These are phyloP conservation scores for Globisporangium abappressorium DNA, from an alignment of 352 stramenopile species.

Conservation along the genomic window DNA sequence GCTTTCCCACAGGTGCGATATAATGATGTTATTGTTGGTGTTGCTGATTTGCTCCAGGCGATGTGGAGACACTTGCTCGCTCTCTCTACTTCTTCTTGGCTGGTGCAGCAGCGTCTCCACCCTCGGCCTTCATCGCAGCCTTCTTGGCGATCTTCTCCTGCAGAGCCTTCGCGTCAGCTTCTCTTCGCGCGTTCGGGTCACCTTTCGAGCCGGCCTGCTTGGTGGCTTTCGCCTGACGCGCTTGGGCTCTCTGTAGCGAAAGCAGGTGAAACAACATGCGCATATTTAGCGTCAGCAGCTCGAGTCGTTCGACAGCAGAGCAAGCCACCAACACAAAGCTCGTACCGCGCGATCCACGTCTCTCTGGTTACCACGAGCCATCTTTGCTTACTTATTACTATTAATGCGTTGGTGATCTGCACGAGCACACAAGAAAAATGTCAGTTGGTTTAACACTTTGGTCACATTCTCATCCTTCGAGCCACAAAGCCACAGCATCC, in stretches of 20 bases:
- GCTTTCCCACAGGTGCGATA: not conserved
- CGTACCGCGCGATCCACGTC: constrained; percentile 66
- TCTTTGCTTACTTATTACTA: constrained; percentile 15
- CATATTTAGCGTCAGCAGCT: not conserved
- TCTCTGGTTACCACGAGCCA: constrained; percentile 83
- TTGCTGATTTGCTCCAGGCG: not conserved
- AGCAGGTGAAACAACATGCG: not conserved
- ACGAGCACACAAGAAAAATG: not conserved
- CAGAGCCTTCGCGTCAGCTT: constrained; percentile 73
- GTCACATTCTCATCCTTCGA: not conserved
- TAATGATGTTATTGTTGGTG: constrained; percentile 10
- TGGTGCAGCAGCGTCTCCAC: constrained; percentile 24
- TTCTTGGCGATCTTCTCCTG: constrained; percentile 83
- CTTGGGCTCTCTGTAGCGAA: constrained; percentile 55
- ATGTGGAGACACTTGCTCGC: not conserved
- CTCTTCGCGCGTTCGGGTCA: constrained; percentile 57
- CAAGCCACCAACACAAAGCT: not conserved
- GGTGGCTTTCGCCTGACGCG: constrained; percentile 49
- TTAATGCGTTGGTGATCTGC: not conserved
- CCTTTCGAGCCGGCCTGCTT: constrained; percentile 36
- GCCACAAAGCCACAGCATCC: not conserved
- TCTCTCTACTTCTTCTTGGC: constrained; percentile 41
- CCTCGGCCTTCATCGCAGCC: constrained; percentile 55
- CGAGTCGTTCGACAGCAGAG: not conserved
- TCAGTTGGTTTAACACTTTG: not conserved